Conservation (phyloP, 495 filamentous ascomycete species). For the Oleoguttula mirabilis region DNA sequence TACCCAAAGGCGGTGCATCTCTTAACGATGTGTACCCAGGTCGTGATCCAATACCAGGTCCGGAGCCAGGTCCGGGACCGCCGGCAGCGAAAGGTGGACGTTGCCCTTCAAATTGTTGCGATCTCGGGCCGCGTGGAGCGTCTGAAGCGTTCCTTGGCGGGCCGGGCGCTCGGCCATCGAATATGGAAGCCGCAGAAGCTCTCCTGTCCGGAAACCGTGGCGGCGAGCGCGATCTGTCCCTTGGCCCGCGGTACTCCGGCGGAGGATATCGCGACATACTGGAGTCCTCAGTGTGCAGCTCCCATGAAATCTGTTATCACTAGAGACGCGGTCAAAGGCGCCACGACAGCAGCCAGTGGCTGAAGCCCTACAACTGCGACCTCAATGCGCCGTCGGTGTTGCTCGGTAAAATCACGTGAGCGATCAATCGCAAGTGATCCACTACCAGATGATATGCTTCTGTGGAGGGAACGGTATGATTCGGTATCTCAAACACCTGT, state of each 20-base stretch:
- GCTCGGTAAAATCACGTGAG: no score
- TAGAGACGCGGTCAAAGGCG: background rate
- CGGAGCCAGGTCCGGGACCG: background rate
- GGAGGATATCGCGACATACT: slow-evolving; percentile 22
- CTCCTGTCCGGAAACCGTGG: slow-evolving; percentile 40
- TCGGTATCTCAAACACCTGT: no score
- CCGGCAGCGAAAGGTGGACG: slow-evolving; percentile 6
- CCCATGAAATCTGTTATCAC: background rate
- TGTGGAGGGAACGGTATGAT: no score
- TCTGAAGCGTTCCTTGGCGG: slow-evolving; percentile 18
- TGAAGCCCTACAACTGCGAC: no score
- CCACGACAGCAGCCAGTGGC: no score
- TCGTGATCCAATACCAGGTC: background rate
- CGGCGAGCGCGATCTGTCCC: slow-evolving; percentile 53
- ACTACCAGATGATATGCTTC: no score
- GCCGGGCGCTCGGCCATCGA: slow-evolving; percentile 21
- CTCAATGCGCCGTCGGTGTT: no score
- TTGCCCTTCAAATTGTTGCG: slow-evolving; percentile 17
- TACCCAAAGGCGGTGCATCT: slow-evolving; percentile 25
- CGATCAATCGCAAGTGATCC: no score
- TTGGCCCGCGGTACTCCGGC: slow-evolving; percentile 35
- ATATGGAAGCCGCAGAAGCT: slow-evolving; percentile 24
- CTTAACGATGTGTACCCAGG: slow-evolving; percentile 19
- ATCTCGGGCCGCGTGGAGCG: slow-evolving; percentile 37
- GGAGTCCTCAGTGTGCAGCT: no score